These are phyloP conservation scores for Suhomyces pyralidae DNA, from an alignment of 805 yeast genomes.

Conservation along the genomic window DNA sequence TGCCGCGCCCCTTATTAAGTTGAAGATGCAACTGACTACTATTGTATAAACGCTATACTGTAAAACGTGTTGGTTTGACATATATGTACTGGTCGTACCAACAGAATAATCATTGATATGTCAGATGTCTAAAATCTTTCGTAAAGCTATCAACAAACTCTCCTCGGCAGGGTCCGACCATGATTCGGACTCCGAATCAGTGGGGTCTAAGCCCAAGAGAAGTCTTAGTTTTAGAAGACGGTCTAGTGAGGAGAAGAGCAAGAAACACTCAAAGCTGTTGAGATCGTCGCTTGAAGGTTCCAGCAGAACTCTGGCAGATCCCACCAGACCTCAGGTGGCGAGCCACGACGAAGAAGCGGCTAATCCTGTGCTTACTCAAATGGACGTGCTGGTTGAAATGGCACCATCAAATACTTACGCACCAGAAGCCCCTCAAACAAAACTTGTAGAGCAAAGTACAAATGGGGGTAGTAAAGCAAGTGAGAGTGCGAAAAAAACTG, in stretches of 20 bases:
- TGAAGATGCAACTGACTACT: background rate
- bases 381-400: background rate
- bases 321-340: background rate
- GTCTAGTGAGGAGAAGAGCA: background rate
- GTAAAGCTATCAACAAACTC: conserved; percentile 10
- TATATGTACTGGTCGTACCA: background rate
- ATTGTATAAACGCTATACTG: background rate
- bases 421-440: background rate
- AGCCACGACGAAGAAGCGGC: background rate
- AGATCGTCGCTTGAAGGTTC: conserved; percentile 1
- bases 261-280: background rate
- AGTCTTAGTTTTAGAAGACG: conserved; percentile 7
- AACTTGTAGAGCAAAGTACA: background rate
- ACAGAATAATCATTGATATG: background rate
- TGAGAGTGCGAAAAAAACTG: too few relatives aligned
- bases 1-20: background rate
- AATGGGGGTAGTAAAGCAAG: background rate
- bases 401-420: background rate
- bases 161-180: conserved; percentile 3
- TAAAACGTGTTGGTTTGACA: background rate
- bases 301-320: background rate
- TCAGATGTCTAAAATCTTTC: conserved; percentile 10
- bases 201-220: conserved; percentile 6
- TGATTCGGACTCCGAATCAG: conserved; percentile 1
- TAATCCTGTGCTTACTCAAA: background rate